Evolutionary conservation across 1,284 basidiomycete genomes (phyloP).

Genomic region (Heterobasidion parviporum): DNA sequence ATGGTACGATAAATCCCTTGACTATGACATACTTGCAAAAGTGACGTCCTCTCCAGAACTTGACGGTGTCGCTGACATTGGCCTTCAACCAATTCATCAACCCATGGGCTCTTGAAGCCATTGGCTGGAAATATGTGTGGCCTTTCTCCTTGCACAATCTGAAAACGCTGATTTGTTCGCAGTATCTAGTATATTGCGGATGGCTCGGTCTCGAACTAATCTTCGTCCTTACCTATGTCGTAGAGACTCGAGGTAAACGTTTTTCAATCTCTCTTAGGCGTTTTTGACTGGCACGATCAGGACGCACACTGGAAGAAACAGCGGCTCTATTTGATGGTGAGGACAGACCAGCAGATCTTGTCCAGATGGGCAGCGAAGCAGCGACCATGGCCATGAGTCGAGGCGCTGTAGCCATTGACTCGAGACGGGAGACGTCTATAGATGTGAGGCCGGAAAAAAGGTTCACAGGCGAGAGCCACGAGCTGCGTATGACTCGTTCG

Average conservation of each 20-base stretch:
- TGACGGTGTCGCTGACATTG: constrained; percentile 45
- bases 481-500: constrained; percentile 4
- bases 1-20: constrained; percentile 34
- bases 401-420: background rate
- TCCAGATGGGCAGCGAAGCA: constrained; percentile 39
- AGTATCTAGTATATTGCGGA: constrained; percentile 53
- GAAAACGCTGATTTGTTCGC: background rate
- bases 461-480: background rate
- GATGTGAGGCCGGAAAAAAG: background rate
- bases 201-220: constrained; percentile 53
- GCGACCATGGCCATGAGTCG: constrained; percentile 31
- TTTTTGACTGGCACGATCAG: constrained; percentile 17
- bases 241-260: constrained; percentile 52
- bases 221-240: constrained; percentile 46
- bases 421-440: background rate
- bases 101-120: constrained; percentile 57
- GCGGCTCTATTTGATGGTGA: constrained; percentile 57
- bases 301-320: constrained; percentile 60
- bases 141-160: constrained; percentile 5
- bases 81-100: constrained; percentile 72
- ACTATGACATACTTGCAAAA: background rate
- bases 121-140: constrained; percentile 59
- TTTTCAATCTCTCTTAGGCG: background rate
- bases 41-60: constrained; percentile 31
- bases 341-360: constrained; percentile 34